These are phyloP conservation scores for Scopulariopsis brevicaulis DNA, from an alignment of 2,329 filamentous ascomycete species.

Conservation along the genomic window DNA sequence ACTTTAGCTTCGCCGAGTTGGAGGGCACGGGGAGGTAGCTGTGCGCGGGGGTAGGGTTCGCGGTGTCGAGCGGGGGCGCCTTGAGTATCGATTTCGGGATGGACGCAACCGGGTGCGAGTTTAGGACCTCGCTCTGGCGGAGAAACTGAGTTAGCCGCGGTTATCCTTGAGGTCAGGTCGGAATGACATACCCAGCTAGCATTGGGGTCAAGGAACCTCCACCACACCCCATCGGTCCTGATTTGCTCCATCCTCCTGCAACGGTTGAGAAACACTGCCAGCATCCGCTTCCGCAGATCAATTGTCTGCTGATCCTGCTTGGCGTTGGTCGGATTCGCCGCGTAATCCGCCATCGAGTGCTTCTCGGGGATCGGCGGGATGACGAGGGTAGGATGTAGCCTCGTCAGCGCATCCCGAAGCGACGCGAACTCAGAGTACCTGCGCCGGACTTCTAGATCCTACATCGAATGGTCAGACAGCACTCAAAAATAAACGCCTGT, in stretches of 20 bases:
- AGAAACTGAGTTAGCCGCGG: slow-evolving; percentile 7
- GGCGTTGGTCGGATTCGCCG: slow-evolving; percentile 92
- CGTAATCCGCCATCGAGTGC: slow-evolving; percentile 97
- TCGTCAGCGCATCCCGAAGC: slow-evolving; percentile 75
- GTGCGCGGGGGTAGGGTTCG: slow-evolving; percentile 84
- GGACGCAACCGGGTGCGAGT: slow-evolving; percentile 79
- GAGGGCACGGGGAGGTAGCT: slow-evolving; percentile 79
- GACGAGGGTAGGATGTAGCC: slow-evolving; percentile 87
- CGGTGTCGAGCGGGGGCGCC: slow-evolving; percentile 87
- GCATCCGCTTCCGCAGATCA: slow-evolving; percentile 91
- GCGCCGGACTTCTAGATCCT: slow-evolving; percentile 92
- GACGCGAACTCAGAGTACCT: slow-evolving; percentile 96
- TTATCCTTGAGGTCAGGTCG: slow-evolving; percentile 6
- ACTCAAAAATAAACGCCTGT: neutral
- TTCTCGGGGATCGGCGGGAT: slow-evolving; percentile 98
- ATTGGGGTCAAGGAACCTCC: slow-evolving; percentile 95
- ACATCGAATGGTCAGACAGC: slow-evolving; percentile 1
- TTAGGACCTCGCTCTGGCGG: slow-evolving; percentile 76
- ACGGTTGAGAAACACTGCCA: slow-evolving; percentile 88
- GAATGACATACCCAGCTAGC: slow-evolving; percentile 74
- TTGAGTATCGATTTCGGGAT: slow-evolving; percentile 92
- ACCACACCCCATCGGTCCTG: slow-evolving; percentile 88
- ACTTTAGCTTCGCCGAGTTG: slow-evolving; percentile 73
- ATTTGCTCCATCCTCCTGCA: slow-evolving; percentile 90
- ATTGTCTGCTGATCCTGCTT: slow-evolving; percentile 98